Evolutionary conservation across 306 rosid species (phyloP).

Genomic region (Begonia fuchsioides): DNA sequence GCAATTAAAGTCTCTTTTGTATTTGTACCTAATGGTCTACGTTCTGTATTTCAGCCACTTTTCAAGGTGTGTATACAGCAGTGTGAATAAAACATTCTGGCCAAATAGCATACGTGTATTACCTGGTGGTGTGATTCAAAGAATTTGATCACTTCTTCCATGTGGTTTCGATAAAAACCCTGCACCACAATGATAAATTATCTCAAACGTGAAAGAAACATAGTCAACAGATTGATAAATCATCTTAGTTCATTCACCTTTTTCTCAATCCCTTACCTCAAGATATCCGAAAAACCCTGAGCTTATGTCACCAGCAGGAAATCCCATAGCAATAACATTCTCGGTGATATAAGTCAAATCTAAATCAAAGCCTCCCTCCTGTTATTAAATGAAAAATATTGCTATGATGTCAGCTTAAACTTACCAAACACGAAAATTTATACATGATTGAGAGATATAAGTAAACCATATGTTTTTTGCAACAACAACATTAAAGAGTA

Average conservation of each 20-base stretch:
- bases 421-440: background rate
- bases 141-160: slow-evolving; percentile 85
- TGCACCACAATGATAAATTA: slow-evolving; percentile 29
- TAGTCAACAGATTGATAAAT: slow-evolving; percentile 10
- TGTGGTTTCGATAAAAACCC: slow-evolving; percentile 95
- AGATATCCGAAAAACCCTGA: slow-evolving; percentile 79
- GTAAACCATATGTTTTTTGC: no score
- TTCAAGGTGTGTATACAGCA: background rate
- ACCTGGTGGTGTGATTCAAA: slow-evolving; percentile 87
- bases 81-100: slow-evolving; percentile 3
- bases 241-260: background rate
- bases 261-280: slow-evolving; percentile 38
- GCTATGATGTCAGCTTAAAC: background rate
- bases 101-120: slow-evolving; percentile 4
- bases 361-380: slow-evolving; percentile 90
- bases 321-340: slow-evolving; percentile 87
- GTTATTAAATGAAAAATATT: slow-evolving; percentile 1
- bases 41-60: background rate
- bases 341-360: slow-evolving; percentile 86
- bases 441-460: background rate
- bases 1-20: background rate
- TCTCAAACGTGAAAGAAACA: slow-evolving; percentile 9
- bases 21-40: background rate
- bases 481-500: no score
- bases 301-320: slow-evolving; percentile 85